Conservation (phyloP, 192 early-diverging fungal species). For the Backusella parvicylindrica region DNA sequence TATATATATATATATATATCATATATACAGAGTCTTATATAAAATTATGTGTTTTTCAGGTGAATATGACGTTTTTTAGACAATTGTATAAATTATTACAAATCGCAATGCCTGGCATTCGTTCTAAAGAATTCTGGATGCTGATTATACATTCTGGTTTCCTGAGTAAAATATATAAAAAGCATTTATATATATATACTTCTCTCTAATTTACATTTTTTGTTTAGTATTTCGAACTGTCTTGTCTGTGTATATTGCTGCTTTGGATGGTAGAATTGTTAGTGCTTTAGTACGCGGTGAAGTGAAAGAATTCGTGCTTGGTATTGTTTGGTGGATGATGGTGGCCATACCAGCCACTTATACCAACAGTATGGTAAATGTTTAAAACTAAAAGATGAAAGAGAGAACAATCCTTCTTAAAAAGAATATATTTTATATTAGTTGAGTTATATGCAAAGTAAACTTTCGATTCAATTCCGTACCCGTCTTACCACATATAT, state of each 20-base stretch:
- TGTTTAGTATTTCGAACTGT: constrained; percentile 76
- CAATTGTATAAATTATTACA: constrained; percentile 65
- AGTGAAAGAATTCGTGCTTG: constrained; percentile 76
- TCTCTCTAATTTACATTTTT: not conserved
- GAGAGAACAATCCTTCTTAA: not conserved
- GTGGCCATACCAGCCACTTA: constrained; percentile 95
- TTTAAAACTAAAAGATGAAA: not conserved
- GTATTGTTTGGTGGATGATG: constrained; percentile 89
- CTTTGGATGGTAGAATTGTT: constrained; percentile 82
- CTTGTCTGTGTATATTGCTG: constrained; percentile 87
- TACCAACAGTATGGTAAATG: constrained; percentile 88
- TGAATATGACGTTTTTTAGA: constrained; percentile 51
- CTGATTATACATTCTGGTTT: constrained; percentile 82
- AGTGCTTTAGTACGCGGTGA: constrained; percentile 72
- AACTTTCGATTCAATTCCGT: constrained; percentile 76
- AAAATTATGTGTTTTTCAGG: constrained; percentile 27
- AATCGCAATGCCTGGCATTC: constrained; percentile 83
- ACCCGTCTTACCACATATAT: constrained; percentile 86
- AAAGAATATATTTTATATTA: too few relatives aligned
- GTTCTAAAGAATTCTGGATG: constrained; percentile 84
- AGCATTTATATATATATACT: not conserved
- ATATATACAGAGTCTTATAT: too few relatives aligned
- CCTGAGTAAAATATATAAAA: constrained; percentile 44
- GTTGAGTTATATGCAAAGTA: constrained; percentile 74
- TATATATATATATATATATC: too few relatives aligned